phyloP scores from a whole-genome alignment of 768 basidiomycete genomes.

The Lepiota venenata region DNA sequence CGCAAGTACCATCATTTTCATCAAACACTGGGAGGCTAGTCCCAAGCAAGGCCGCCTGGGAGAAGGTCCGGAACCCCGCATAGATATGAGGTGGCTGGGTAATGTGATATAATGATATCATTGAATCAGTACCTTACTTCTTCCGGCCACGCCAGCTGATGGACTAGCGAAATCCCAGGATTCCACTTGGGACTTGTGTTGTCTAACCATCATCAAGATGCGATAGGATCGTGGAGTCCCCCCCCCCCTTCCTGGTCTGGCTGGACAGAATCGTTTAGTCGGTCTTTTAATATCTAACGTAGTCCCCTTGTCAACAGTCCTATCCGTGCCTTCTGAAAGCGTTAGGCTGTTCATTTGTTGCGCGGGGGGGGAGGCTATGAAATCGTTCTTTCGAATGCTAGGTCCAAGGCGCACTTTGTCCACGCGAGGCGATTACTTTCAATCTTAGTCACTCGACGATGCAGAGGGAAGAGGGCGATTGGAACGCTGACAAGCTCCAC shows the following conservation, averaged over 20 bases:
- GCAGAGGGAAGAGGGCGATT: not conserved
- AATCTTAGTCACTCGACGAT: not conserved
- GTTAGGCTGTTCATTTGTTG: conserved; percentile 2
- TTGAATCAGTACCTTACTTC: not conserved
- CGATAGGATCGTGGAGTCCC: conserved; percentile 7
- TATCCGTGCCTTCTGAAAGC: not conserved
- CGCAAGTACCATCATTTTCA: not conserved
- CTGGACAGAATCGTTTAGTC: not conserved
- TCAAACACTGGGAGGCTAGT: not conserved
- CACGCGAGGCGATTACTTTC: too few species aligned
- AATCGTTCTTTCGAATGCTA: too few species aligned
- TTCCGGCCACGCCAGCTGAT: not conserved
- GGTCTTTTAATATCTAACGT: conserved; percentile 2
- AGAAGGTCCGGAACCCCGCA: not conserved
- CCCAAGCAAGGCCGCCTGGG: not conserved
- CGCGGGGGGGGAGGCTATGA: too few species aligned
- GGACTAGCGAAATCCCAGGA: conserved; percentile 6
- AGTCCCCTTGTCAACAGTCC: conserved; percentile 8
- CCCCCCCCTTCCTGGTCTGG: not conserved
- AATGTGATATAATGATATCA: conserved; percentile 7
- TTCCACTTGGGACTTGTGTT: not conserved
- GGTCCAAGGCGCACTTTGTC: too few species aligned
- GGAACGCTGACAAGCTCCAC: not conserved
- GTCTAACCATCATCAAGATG: not conserved
- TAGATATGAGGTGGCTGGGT: not conserved